phyloP scores from a whole-genome alignment of 192 early-diverging fungal genomes.

The Backusella mclennaniae region DNA sequence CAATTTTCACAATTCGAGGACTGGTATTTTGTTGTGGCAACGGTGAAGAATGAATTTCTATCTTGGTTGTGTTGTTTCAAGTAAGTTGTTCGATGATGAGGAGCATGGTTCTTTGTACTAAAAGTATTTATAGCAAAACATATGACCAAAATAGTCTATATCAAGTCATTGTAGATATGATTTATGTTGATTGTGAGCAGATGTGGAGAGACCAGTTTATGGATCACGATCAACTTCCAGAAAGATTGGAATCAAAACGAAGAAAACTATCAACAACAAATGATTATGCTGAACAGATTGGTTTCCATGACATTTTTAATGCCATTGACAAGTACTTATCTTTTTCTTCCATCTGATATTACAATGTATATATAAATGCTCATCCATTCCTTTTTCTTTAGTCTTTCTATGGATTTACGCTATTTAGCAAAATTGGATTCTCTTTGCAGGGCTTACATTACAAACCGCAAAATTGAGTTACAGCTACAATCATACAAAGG shows the following conservation, averaged over 20 bases:
- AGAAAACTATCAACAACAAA: neutral
- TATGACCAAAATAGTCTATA: constrained; percentile 21
- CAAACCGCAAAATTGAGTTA: constrained; percentile 34
- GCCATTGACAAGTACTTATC: constrained; percentile 23
- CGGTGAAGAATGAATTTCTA: constrained; percentile 31
- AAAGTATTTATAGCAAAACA: constrained; percentile 11
- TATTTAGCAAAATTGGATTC: constrained; percentile 42
- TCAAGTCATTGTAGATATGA: constrained; percentile 24
- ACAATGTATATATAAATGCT: neutral
- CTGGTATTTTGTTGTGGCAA: constrained; percentile 36
- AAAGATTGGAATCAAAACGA: neutral
- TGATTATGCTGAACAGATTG: neutral
- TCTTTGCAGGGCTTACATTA: constrained; percentile 36
- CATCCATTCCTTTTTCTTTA: neutral
- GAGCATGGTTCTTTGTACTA: no score
- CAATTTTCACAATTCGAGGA: constrained; percentile 41
- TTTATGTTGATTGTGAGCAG: constrained; percentile 23
- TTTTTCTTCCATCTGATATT: neutral
- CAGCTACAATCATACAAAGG: constrained; percentile 29
- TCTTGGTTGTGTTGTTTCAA: constrained; percentile 29
- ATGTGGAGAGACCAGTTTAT: constrained; percentile 31
- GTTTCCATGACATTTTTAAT: neutral
- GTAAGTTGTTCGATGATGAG: constrained; percentile 9
- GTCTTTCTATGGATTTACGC: constrained; percentile 34
- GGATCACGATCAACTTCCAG: neutral